These are phyloP conservation scores for Lachnellula willkommii DNA, from an alignment of 2,329 filamentous ascomycete species.

Conservation along the genomic window DNA sequence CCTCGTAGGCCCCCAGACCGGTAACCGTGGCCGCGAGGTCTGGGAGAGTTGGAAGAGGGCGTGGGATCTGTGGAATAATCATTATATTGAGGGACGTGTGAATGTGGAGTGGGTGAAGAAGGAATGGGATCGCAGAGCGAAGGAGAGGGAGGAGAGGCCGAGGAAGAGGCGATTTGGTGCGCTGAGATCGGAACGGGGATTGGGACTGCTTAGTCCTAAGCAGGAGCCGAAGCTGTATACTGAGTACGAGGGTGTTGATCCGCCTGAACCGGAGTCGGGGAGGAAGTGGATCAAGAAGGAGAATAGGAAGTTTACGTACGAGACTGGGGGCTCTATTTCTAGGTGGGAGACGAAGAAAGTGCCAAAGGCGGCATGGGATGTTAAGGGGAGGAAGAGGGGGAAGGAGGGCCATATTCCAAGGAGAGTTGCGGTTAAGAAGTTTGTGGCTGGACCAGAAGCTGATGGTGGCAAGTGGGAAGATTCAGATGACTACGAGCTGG, in stretches of 20 bases:
- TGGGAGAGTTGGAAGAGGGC: slow-evolving; percentile 29
- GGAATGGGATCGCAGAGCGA: slow-evolving; percentile 14
- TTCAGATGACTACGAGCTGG: no score
- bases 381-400: neutral
- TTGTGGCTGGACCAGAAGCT: no score
- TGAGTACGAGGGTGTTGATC: neutral
- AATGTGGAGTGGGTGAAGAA: slow-evolving; percentile 19
- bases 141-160: slow-evolving; percentile 8
- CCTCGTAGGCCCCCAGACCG: slow-evolving; percentile 6
- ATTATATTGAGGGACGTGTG: slow-evolving; percentile 26
- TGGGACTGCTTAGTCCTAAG: no score
- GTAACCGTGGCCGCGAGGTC: slow-evolving; percentile 17
- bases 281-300: neutral
- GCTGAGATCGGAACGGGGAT: no score
- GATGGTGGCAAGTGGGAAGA: no score
- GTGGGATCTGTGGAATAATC: slow-evolving; percentile 30
- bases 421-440: no score
- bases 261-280: neutral
- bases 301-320: no score
- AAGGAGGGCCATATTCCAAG: neutral
- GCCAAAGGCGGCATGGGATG: neutral
- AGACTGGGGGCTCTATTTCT: no score
- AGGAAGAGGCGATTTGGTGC: neutral
- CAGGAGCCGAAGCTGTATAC: neutral
- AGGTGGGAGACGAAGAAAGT: no score